Base-by-base conservation (phyloP, 805 yeast species). In the Metschnikowia lachancei region DNA sequence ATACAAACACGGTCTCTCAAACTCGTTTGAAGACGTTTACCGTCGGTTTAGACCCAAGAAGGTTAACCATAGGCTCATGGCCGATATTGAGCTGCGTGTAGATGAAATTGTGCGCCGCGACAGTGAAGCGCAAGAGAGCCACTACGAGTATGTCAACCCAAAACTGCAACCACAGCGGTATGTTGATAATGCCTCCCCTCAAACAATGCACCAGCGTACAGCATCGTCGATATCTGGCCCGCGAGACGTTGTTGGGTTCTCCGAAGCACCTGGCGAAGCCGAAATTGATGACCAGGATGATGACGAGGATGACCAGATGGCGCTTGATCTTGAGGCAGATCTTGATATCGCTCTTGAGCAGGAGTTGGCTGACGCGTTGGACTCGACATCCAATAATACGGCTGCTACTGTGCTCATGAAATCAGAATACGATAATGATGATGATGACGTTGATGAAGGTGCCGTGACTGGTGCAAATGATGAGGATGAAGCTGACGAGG, bases 121-220 rank as follows among this genome's bases (percentile, higher is more conserved):
- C 62, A 87, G 79, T 32, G 90, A 85, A 48, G 96, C 97, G 0
- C 91, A 87, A 61, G 88, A 83, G 37, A 78, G 85, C 20, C 77
- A 77, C 31, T 89, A 83, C 59, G 96, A 91, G 59, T 72, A 89
- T 43, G 73, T 89, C 2, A 90, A 83, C 53, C 55, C 63, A 45
- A 74, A 69, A 49, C 69, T 68, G 51, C 71, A 57, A 44, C 41
- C 47, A 3, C 49, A 36, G 24, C 29, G 39, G n/a, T 30, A 20
- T 24, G 26, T 43, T 20, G 43, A 44, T 9, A 19, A 30, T 14
- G 30, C 29, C 13, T 9, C 33, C 26, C 37, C 43, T 7, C 14
- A 20, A 12, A 13, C 19, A 10, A 18, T 24, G 18, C 36, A 12
- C 18, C 43, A 22, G 19, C 28, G 38, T 8, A 17, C 29, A 36